Evolutionary conservation across 75 land plant species (phyloP), one percentile per base, ranked within the genome.

Genomic region (Chamaecyparis obtusa): DNA sequence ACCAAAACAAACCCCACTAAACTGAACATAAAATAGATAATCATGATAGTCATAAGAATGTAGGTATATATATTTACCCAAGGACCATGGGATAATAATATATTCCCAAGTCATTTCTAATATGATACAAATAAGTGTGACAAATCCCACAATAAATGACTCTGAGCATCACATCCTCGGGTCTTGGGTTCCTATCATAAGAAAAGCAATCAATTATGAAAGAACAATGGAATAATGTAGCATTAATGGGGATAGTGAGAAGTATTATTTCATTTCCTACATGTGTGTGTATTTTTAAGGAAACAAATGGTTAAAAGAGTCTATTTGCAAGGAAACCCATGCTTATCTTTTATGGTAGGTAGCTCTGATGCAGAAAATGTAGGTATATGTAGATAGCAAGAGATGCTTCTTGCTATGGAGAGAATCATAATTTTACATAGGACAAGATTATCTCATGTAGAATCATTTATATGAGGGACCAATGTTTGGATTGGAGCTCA

Each of bases 71-170:
- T 87, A 82, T n/a, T 4, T 90, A 95, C 95, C 98, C 98, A 10
- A 95, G 95, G 72, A 96, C 95, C 98, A 96, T 96, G 88, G 98
- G 98, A 57, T 96, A 96, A 35, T 90, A 86, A 67, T 96, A 95
- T 89, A 86, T 89, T 90, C 96, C 95, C 74, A 92, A 89, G 60
- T 94, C 91, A 84, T 96, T 94, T 49, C 90, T 94, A 83, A 89
- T 77, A 72, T 93, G 94, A 64, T 95, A 95, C 85, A 96, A 56
- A 81, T 96, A 96, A 15, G 95, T 90, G 90, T 96, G 98, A 91
- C 98, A 96, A 27, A 96, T 85, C 36, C 98, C 98, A 83, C 98
- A 96, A 89, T 86, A 95, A 19, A 91, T 85, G 33, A 95, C 95
- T 88, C 91, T 94, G 49, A 96, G n/a, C 30, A 84, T 78, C 51